These are phyloP conservation scores for Urtica urens DNA, from an alignment of 306 rosid species.

Conservation along the genomic window DNA sequence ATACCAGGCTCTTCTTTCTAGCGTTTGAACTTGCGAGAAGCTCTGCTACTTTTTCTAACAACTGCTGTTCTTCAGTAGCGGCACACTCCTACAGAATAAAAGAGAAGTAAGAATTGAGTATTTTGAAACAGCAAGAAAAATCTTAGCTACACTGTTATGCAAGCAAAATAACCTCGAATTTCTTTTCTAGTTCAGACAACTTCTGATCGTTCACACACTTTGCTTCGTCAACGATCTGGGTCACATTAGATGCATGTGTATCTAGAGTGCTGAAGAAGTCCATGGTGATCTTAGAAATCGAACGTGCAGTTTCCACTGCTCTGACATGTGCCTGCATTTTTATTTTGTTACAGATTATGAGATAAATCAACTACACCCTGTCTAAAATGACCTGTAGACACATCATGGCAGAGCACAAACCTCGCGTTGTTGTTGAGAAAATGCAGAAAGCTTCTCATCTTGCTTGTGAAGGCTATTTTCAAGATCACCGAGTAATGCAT, in stretches of 20 bases:
- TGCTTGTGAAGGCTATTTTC: constrained; percentile 84
- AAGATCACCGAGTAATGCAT: constrained; percentile 70
- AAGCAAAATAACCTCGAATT: constrained; percentile 94
- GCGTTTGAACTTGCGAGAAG: constrained; percentile 81
- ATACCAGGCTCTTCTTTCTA: constrained; percentile 88
- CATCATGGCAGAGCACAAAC: constrained; percentile 33
- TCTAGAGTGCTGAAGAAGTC: constrained; percentile 75
- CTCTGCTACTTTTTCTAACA: constrained; percentile 88
- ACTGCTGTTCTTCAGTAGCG: constrained; percentile 79
- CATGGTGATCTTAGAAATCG: constrained; percentile 75
- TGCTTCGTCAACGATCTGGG: constrained; percentile 75
- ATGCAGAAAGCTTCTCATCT: constrained; percentile 69
- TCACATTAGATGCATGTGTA: constrained; percentile 70
- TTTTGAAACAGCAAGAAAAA: neutral
- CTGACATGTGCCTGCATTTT: constrained; percentile 76
- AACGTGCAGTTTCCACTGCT: constrained; percentile 79
- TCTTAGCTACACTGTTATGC: constrained; percentile 8
- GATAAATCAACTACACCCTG: too few species aligned
- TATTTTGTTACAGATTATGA: neutral
- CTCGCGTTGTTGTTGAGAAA: constrained; percentile 87
- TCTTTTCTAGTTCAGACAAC: constrained; percentile 74
- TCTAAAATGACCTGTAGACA: too few species aligned
- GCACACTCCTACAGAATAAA: constrained; percentile 63
- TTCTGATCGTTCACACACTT: constrained; percentile 66
- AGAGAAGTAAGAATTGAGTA: constrained; percentile 2